These are phyloP conservation scores for Trichoderma atrobrunneum DNA, from an alignment of 2,329 filamentous ascomycete genomes.

Conservation along the genomic window DNA sequence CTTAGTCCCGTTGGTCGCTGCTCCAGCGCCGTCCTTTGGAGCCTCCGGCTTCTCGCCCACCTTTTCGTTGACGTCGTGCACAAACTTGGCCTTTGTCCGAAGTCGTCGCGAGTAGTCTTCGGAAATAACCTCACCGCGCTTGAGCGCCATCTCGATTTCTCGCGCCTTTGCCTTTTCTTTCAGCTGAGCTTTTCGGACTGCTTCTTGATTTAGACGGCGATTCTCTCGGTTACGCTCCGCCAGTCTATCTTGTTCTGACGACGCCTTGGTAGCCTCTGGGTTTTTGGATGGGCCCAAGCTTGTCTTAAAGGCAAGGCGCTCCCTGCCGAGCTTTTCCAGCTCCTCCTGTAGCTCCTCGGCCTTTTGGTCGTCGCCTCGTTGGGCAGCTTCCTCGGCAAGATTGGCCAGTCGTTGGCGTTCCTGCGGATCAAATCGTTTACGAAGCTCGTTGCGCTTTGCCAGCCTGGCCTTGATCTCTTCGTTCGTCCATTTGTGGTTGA, in stretches of 20 bases:
- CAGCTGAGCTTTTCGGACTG: constrained; percentile 85
- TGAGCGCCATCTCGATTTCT: constrained; percentile 58
- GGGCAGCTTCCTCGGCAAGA: constrained; percentile 64
- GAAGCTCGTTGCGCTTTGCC: constrained; percentile 64
- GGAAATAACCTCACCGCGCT: constrained; percentile 59
- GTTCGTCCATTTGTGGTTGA: constrained; percentile 79
- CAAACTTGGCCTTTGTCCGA: constrained; percentile 65
- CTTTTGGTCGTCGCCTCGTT: constrained; percentile 59
- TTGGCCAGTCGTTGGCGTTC: constrained; percentile 67
- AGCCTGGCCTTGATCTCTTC: constrained; percentile 79
- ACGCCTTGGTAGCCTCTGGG: constrained; percentile 45
- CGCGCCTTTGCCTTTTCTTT: constrained; percentile 68
- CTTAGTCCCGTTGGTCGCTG: constrained; percentile 53
- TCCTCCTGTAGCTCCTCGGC: constrained; percentile 55
- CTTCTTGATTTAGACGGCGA: constrained; percentile 78
- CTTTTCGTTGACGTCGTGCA: constrained; percentile 59
- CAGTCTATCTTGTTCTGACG: constrained; percentile 75
- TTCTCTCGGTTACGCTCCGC: constrained; percentile 82
- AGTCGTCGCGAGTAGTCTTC: constrained; percentile 61
- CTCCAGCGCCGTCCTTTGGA: constrained; percentile 50
- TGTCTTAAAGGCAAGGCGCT: constrained; percentile 72
- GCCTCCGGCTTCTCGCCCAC: constrained; percentile 44
- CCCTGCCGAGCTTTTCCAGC: constrained; percentile 61
- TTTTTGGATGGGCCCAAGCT: constrained; percentile 56
- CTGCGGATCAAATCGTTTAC: constrained; percentile 62